phyloP scores from a whole-genome alignment of 2,329 filamentous ascomycete genomes.

The Beauveria caledonica region DNA sequence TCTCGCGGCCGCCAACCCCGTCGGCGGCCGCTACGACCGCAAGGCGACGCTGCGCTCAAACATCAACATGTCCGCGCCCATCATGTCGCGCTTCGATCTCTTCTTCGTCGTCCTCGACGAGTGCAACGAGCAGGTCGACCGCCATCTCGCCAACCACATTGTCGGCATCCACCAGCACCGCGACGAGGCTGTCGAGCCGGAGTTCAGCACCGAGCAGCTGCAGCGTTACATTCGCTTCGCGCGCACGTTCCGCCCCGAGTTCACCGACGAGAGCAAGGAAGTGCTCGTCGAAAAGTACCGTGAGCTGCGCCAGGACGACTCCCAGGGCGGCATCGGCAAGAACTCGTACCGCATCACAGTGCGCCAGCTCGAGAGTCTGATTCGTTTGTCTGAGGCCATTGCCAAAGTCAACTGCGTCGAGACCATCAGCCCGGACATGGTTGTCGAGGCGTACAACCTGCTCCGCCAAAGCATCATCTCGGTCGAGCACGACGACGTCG shows the following conservation, averaged over 20 bases:
- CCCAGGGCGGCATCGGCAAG: conserved; percentile 84
- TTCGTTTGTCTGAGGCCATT: conserved; percentile 93
- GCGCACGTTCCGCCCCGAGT: conserved; percentile 85
- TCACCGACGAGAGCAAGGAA: conserved; percentile 78
- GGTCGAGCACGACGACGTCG: conserved; percentile 94
- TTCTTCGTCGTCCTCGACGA: conserved; percentile 98
- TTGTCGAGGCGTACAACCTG: conserved; percentile 85
- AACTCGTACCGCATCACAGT: conserved; percentile 98
- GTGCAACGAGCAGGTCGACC: conserved; percentile 85
- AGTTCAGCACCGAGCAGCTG: conserved; percentile 92
- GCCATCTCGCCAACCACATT: conserved; percentile 88
- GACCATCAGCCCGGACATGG: conserved; percentile 76
- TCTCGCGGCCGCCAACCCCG: conserved; percentile 90
- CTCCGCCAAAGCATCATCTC: conserved; percentile 93
- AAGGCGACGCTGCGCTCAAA: conserved; percentile 90
- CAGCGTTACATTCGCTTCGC: conserved; percentile 97
- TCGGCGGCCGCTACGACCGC: conserved; percentile 93
- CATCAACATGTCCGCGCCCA: conserved; percentile 97
- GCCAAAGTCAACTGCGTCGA: conserved; percentile 96
- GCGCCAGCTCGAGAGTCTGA: conserved; percentile 89
- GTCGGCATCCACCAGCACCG: conserved; percentile 88
- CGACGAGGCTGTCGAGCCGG: conserved; percentile 83
- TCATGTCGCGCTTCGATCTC: conserved; percentile 98
- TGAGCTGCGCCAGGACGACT: conserved; percentile 85
- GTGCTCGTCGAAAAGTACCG: conserved; percentile 90